Percentiles rank a stretch among this genome's conserved stretches.
phyloP scores from a whole-genome alignment of 331 rosid genomes.

The Quercus phellos region DNA sequence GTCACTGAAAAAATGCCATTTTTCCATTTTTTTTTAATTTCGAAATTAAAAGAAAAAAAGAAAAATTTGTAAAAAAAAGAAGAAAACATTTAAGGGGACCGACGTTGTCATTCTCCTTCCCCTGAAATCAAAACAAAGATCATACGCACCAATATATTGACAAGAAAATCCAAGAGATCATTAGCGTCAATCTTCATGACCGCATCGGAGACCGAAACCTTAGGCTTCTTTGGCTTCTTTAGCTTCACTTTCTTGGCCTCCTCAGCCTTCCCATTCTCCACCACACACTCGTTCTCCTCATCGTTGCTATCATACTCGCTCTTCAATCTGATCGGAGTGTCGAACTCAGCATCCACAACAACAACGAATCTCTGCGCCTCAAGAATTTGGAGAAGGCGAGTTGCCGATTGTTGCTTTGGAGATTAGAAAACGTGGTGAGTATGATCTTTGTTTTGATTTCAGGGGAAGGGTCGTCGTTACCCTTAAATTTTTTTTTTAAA shows the following conservation, averaged over 20 bases:
- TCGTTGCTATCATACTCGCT: slow-evolving; percentile 27
- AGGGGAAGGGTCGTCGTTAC: too few species aligned
- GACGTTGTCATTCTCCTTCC: too few species aligned
- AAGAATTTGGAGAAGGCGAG: slow-evolving; percentile 31
- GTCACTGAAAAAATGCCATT: too few species aligned
- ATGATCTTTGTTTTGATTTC: too few species aligned
- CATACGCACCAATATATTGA: slow-evolving; percentile 49
- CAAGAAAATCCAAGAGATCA: slow-evolving; percentile 46
- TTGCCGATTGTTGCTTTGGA: slow-evolving; percentile 43
- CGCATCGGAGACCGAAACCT: slow-evolving; percentile 52
- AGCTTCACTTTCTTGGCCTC: slow-evolving; percentile 23
- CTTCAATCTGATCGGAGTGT: slow-evolving; percentile 34
- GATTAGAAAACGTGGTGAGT: slow-evolving; percentile 30
- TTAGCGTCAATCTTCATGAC: slow-evolving; percentile 44
- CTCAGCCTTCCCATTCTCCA: slow-evolving; percentile 34
- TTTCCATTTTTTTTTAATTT: too few species aligned
- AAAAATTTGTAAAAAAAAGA: too few species aligned
- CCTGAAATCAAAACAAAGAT: not conserved
- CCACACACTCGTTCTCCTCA: slow-evolving; percentile 26
- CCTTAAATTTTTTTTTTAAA: too few species aligned
- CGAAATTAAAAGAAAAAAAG: too few species aligned
- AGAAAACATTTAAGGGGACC: too few species aligned
- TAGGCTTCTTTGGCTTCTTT: slow-evolving; percentile 34
- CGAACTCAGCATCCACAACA: not conserved
- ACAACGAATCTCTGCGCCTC: not conserved